Evolutionary conservation across 805 yeast species (phyloP), one percentile per base, ranked within the genome.

Genomic region (Nakazawaea populi): DNA sequence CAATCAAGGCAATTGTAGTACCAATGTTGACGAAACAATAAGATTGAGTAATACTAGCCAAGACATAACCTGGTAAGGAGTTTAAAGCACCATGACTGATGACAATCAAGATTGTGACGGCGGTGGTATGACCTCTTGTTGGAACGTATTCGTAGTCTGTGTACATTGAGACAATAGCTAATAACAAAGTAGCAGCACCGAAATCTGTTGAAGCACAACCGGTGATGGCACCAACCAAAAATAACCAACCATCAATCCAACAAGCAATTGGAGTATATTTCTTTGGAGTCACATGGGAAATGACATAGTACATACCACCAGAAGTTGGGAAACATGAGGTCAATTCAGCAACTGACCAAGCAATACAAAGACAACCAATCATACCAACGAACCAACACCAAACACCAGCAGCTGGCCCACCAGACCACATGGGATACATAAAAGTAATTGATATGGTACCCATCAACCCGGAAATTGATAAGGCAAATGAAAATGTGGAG

Each of bases 321-420:
- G 76, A 68, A 28, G 82, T 76, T 47, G 82, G 82, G 66, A 75
- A 74, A 47, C 77, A 64, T 1, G 79, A 73, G 3, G 79, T 77
- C 52, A 76, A 68, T 48, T 75, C 73, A 27, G 79, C 71, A 65
- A 77, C 76, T 18, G 76, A 70, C 59, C 70, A 62, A 6, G 86
- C 86, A 46, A 78, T 77, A 54, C 73, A 68, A 55, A 80, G 63
- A 54, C 83, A 77, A 46, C 83, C 82, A 37, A 71, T 48, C 10
- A 80, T 76, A 43, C 82, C 77, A 41, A 75, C 70, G 52, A 77
- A 65, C 85, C 86, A 82, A 49, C 83, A 77, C 86, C 86, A 82
- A 8, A 79, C 77, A 18, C 74, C 73, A 1, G 82, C 75, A n/a
- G 82, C 82, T 7, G 86, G 80, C 4, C 87, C 88, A 11, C 83